Base-by-base conservation (phyloP, 331 rosid species). In the Malus hybrid region DNA sequence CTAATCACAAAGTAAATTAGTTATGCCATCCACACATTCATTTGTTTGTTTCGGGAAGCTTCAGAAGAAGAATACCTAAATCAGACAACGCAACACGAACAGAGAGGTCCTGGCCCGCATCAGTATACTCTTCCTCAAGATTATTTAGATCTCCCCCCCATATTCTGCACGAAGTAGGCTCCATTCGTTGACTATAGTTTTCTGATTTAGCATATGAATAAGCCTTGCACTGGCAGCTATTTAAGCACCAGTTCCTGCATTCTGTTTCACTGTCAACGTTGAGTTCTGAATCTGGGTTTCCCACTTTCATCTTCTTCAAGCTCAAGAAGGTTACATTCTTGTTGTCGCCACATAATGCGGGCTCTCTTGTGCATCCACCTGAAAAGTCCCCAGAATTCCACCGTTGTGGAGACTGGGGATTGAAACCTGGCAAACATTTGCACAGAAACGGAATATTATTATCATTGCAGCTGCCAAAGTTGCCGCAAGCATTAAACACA, bases 341-440 rank as follows among this genome's bases (percentile, higher is more conserved):
- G 15, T 0, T 8, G 44, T 36, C 0, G 3, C 1, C 4, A 74
- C 70, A 29, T 84, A 76, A 22, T 80, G 67, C 29, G 28, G 68
- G 2, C 18, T 4, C 48, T 75, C 89, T 84, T 54, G 0, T 9
- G 72, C 96, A 93, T 14, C 94, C 83, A 8, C 2, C 34, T 0
- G 71, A 75, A 44, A 65, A 83, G 4, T 75, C 91, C 1, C 88
- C 84, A 24, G 87, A 75, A 6, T 79, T 13, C 97, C 97, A 87
- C 0, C 69, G 71, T 10, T 81, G 34, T 31, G 1, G 55, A 7
- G 54, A 65, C 19, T 9, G 82, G 0, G 85, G 87, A 31, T 65
- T 56, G 71, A 85, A 93, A 18, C 91, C 94, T 29, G 18, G 66
- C 80, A 93, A 83, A 39, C 96, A 90, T 20, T 36, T 83, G 76